Percentiles rank a stretch among this genome's conserved stretches.
Conservation (phyloP, 306 rosid species). For the Benincasa hispida region DNA sequence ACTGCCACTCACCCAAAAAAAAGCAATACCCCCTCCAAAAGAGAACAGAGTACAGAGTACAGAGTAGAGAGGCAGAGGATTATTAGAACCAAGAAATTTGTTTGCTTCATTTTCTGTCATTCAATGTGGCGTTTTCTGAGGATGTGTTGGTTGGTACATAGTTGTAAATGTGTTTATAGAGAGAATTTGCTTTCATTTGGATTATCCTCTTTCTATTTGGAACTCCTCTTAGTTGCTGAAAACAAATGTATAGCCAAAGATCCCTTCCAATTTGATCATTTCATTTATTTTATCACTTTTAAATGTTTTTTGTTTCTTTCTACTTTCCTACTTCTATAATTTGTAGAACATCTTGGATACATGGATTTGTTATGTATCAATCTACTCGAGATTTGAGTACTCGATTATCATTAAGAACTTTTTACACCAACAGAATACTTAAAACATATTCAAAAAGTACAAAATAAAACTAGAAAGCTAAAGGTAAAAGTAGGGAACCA, state of each 20-base stretch:
- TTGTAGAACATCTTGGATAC: no score
- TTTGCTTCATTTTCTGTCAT: neutral
- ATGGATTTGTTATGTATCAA: no score
- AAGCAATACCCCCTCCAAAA: neutral
- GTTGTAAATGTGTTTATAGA: slow-evolving; percentile 4
- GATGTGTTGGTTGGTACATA: slow-evolving; percentile 1
- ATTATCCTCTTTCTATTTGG: neutral
- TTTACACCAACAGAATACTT: no score
- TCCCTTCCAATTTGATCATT: neutral
- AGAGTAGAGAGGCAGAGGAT: neutral
- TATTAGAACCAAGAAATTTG: neutral
- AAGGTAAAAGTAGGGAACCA: no score
- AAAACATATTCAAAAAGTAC: no score
- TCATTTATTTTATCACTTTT: neutral
- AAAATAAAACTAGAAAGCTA: no score
- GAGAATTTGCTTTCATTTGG: neutral
- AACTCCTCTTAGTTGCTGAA: neutral
- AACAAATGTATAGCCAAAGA: neutral
- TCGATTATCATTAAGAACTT: no score
- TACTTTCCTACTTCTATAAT: neutral
- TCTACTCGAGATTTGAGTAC: no score
- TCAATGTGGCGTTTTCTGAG: neutral
- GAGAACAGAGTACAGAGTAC: no score
- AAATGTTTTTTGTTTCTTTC: neutral
- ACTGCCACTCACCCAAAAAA: neutral